A percentile compares a stretch with the other conserved stretches of the same genome.
Evolutionary conservation across 2,329 filamentous ascomycete species (phyloP).

Genomic region (Phoma sp.): DNA sequence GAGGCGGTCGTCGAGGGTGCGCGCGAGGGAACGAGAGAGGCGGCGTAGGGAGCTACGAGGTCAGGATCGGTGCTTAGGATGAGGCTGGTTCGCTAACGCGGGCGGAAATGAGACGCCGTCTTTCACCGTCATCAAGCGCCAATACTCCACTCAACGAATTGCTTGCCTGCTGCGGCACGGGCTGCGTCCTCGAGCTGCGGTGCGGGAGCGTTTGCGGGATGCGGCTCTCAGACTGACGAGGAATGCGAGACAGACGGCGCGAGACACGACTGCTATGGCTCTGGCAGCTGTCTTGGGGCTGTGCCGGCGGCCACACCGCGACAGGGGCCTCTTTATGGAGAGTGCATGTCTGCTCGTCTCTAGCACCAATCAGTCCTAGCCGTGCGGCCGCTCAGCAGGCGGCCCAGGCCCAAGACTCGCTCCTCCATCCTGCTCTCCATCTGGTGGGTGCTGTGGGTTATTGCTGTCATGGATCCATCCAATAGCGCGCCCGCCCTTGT

Average conservation of each 20-base stretch:
- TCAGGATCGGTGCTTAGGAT: constrained; percentile 38
- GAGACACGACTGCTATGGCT: constrained; percentile 8
- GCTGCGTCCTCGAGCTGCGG: constrained; percentile 6
- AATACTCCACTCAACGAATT: constrained; percentile 27
- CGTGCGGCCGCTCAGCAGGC: constrained; percentile 19
- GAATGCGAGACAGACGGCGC: constrained; percentile 14
- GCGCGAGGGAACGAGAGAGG: constrained; percentile 23
- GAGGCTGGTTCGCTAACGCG: constrained; percentile 46
- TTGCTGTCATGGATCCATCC: constrained; percentile 16
- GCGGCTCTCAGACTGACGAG: constrained; percentile 16
- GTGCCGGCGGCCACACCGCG: constrained; percentile 26
- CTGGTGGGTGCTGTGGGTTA: constrained; percentile 18
- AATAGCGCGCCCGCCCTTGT: constrained; percentile 13
- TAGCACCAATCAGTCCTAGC: constrained; percentile 34
- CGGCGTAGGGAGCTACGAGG: constrained; percentile 35
- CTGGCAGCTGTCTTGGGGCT: constrained; percentile 22
- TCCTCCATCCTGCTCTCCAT: constrained; percentile 25
- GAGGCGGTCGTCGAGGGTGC: constrained; percentile 28
- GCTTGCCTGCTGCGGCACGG: constrained; percentile 19
- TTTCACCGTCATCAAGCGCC: constrained; percentile 37
- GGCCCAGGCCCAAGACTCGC: constrained; percentile 30
- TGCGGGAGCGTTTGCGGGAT: constrained; percentile 17
- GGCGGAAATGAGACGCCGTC: constrained; percentile 46
- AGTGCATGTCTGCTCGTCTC: constrained; percentile 26
- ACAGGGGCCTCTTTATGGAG: constrained; percentile 37